Percentiles rank a stretch among this genome's conserved stretches.
Evolutionary conservation across 2,329 filamentous ascomycete species (phyloP).

Genomic region (Venturia effusa): DNA sequence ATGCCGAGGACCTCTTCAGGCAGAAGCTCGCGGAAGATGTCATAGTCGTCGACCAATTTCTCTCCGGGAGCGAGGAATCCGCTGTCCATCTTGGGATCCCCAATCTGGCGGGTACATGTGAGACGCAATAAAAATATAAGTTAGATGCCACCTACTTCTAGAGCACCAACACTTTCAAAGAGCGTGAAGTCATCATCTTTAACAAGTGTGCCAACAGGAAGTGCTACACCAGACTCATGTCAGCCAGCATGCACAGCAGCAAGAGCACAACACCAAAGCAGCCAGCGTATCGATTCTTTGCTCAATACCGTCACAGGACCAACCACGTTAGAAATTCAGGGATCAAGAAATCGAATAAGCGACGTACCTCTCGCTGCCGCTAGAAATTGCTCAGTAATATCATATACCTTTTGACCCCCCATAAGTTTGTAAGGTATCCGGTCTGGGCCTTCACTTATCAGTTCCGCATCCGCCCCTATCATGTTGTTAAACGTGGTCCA

Average conservation of each 20-base stretch:
- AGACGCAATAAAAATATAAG: neutral
- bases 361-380: slow-evolving; percentile 39
- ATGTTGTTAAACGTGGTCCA: neutral
- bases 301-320: neutral
- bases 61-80: slow-evolving; percentile 71
- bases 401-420: slow-evolving; percentile 30
- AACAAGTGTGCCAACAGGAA: slow-evolving; percentile 70
- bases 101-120: slow-evolving; percentile 53
- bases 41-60: slow-evolving; percentile 73
- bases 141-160: slow-evolving; percentile 43
- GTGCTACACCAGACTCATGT: slow-evolving; percentile 38
- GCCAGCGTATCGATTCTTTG: neutral
- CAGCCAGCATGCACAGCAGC: neutral
- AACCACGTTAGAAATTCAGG: too few species aligned
- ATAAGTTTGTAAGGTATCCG: neutral
- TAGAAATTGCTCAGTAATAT: slow-evolving; percentile 47
- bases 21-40: slow-evolving; percentile 55
- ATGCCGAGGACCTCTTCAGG: slow-evolving; percentile 81
- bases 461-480: neutral
- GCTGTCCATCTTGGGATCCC: slow-evolving; percentile 99
- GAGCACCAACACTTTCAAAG: slow-evolving; percentile 83
- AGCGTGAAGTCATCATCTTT: slow-evolving; percentile 93
- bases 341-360: neutral
- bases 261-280: neutral
- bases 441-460: neutral